Conservation (phyloP, 2,329 filamentous ascomycete species). For the Basipetospora chlamydospora region DNA sequence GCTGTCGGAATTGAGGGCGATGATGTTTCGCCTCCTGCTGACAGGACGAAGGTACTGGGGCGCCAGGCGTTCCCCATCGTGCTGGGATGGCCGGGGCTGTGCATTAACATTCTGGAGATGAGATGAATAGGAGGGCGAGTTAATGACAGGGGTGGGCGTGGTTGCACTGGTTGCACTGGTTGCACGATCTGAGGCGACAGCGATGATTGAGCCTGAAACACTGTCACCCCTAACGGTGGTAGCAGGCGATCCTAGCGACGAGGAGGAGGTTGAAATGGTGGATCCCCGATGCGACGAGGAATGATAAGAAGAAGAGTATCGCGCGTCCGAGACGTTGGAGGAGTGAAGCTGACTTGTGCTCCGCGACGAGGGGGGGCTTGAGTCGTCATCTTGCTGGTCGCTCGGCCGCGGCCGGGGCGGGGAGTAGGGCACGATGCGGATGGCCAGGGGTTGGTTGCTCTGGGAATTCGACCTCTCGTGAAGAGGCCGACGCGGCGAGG, state of each 20-base stretch:
- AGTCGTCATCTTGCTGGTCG: constrained; percentile 15
- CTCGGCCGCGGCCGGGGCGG: constrained; percentile 27
- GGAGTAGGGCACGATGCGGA: constrained; percentile 34
- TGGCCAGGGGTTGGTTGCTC: constrained; percentile 25
- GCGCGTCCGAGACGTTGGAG: not conserved
- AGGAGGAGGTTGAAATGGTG: not conserved
- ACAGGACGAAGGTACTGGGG: no score
- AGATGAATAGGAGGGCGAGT: constrained; percentile 22
- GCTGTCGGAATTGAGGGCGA: constrained; percentile 40
- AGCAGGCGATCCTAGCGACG: not conserved
- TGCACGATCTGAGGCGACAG: constrained; percentile 13
- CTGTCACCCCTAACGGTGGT: constrained; percentile 17
- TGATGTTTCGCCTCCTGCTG: constrained; percentile 27
- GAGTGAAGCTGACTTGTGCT: constrained; percentile 6
- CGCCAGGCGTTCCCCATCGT: no score
- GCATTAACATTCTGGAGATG: constrained; percentile 24
- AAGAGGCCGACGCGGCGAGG: constrained; percentile 19
- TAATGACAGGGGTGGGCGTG: constrained; percentile 21
- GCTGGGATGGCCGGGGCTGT: constrained; percentile 12
- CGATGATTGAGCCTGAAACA: constrained; percentile 29
- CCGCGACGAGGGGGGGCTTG: constrained; percentile 12
- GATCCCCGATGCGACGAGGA: constrained; percentile 6
- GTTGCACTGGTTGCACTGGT: no score
- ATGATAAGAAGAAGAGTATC: constrained; percentile 2
- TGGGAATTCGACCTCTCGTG: constrained; percentile 26